Percentiles rank a stretch among this genome's conserved stretches.
Conservation (phyloP, 176 grass and related monocot genomes). For the Aegilops bicornis region DNA sequence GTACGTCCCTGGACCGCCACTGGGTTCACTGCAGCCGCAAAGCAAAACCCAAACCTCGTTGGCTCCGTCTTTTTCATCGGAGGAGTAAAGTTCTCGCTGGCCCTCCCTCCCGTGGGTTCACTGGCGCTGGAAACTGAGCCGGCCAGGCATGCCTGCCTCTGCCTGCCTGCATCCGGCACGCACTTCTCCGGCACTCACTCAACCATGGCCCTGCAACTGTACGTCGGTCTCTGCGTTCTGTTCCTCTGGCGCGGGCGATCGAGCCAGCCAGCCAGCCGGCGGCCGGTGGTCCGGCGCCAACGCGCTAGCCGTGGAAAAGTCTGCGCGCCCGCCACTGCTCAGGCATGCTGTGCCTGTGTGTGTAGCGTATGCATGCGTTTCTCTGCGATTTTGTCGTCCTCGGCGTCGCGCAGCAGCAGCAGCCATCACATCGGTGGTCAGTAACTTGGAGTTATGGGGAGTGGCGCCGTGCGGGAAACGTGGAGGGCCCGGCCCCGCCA, state of each 20-base stretch:
- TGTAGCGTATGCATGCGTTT: neutral
- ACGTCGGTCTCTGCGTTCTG: slow-evolving; percentile 21
- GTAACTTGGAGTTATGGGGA: slow-evolving; percentile 15
- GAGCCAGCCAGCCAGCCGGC: neutral
- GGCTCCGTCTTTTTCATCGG: too few species aligned
- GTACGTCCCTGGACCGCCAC: neutral
- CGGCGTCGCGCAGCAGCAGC: neutral
- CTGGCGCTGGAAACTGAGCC: slow-evolving; percentile 6
- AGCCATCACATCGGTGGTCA: slow-evolving; percentile 12
- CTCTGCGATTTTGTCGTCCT: neutral
- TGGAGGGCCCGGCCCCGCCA: slow-evolving; percentile 25
- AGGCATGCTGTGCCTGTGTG: too few species aligned
- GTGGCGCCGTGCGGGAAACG: slow-evolving; percentile 21
- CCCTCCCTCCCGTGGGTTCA: neutral
- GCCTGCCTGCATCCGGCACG: neutral
- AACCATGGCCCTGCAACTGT: slow-evolving; percentile 27
- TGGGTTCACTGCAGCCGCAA: neutral
- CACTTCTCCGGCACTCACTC: neutral
- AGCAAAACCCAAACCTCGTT: neutral
- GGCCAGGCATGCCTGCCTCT: neutral
- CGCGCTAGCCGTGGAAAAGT: neutral
- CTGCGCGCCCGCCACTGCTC: neutral
- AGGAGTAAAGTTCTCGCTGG: neutral
- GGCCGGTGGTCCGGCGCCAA: neutral
- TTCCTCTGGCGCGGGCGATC: slow-evolving; percentile 19